A percentile compares a stretch with the other conserved stretches of the same genome.
Evolutionary conservation across 83 land plant genomes (phyloP).

Genomic region (Thuja plicata): DNA sequence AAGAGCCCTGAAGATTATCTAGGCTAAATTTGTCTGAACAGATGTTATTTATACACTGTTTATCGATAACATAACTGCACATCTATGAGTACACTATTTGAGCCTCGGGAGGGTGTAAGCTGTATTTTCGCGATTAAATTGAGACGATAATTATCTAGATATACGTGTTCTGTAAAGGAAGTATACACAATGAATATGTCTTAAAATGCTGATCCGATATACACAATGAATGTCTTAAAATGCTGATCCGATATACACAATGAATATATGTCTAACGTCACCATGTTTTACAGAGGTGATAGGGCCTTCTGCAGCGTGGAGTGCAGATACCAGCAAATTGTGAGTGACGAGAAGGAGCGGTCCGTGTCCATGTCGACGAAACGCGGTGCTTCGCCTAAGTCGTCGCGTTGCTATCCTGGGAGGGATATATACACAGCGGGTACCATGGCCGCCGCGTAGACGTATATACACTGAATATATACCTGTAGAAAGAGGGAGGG

Average conservation of each 20-base stretch:
- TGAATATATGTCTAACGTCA: not conserved
- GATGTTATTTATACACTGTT: not conserved
- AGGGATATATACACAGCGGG: conserved; percentile 1
- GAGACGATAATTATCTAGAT: not conserved
- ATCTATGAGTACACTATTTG: not conserved
- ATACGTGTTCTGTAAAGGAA: not conserved
- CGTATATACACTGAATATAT: not conserved
- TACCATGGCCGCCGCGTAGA: conserved; percentile 12
- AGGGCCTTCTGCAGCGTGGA: conserved; percentile 59
- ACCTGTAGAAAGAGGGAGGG: not conserved
- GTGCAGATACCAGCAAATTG: conserved; percentile 53
- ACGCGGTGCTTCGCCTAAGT: not conserved
- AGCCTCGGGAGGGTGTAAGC: too few species aligned
- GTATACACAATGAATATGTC: not conserved
- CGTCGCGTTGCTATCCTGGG: not conserved
- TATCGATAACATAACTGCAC: not conserved
- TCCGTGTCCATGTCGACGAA: not conserved
- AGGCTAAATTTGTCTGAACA: too few species aligned
- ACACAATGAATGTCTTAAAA: too few species aligned
- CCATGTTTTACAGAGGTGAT: conserved; percentile 47
- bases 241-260: not conserved
- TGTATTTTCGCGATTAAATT: not conserved
- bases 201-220: not conserved
- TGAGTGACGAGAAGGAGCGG: conserved; percentile 44
- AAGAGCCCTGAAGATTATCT: too few species aligned